Conservation (phyloP, 345 rosid species). For the Rhodamnia rubescens region DNA sequence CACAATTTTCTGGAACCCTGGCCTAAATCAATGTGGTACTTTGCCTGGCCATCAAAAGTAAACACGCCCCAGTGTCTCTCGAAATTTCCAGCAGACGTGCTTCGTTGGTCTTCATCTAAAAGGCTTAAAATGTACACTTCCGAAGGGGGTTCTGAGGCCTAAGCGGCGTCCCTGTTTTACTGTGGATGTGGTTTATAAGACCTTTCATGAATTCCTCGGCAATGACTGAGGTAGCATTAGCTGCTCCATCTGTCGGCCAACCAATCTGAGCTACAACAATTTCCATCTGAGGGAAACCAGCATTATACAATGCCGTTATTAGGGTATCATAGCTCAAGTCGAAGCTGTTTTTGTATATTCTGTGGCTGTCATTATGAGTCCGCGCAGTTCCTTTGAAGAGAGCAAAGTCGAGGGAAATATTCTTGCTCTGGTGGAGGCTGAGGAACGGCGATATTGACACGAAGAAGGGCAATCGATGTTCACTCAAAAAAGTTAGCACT, state of each 20-base stretch:
- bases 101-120: slow-evolving; percentile 68
- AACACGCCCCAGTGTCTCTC: slow-evolving; percentile 93
- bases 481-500: slow-evolving; percentile 59
- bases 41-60: slow-evolving; percentile 94
- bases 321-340: slow-evolving; percentile 63
- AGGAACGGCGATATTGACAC: slow-evolving; percentile 57
- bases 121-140: slow-evolving; percentile 66
- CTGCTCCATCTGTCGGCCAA: slow-evolving; percentile 93
- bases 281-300: slow-evolving; percentile 55
- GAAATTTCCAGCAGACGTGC: slow-evolving; percentile 44
- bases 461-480: slow-evolving; percentile 66
- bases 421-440: slow-evolving; percentile 51
- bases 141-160: slow-evolving; percentile 42
- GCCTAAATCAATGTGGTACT: slow-evolving; percentile 48
- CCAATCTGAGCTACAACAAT: slow-evolving; percentile 70
- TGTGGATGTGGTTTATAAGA: slow-evolving; percentile 46
- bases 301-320: slow-evolving; percentile 42
- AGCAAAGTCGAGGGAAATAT: slow-evolving; percentile 56
- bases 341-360: slow-evolving; percentile 65
- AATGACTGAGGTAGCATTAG: slow-evolving; percentile 44
- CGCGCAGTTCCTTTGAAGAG: slow-evolving; percentile 53
- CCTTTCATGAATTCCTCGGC: slow-evolving; percentile 61
- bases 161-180: slow-evolving; percentile 48
- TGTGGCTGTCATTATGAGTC: slow-evolving; percentile 41
- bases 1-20: slow-evolving; percentile 39